Percentiles rank a stretch among this genome's conserved stretches.
phyloP scores from a whole-genome alignment of 2,329 filamentous ascomycete species.

The Scopulariopsis brevicaulis region DNA sequence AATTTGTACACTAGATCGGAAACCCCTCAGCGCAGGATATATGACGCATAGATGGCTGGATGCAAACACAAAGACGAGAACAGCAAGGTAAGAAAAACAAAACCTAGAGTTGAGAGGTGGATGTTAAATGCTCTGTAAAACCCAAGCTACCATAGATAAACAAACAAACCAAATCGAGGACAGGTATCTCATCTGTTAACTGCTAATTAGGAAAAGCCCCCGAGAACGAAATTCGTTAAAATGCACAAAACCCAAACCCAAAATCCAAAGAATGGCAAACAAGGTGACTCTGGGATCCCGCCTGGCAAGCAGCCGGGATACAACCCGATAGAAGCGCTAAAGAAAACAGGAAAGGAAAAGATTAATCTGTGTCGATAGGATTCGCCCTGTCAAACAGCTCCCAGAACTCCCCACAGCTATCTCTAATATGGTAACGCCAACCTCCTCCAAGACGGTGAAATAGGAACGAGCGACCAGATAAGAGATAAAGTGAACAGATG shows the following conservation, averaged over 20 bases:
- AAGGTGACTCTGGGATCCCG: neutral
- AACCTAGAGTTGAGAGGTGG: neutral
- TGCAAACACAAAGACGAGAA: too few species aligned
- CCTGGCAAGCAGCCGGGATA: neutral
- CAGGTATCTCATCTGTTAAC: constrained; percentile 1
- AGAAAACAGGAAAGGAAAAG: neutral
- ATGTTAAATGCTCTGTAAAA: neutral
- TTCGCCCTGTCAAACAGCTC: neutral
- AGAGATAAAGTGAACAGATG: neutral
- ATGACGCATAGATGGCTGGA: neutral
- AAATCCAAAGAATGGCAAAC: neutral
- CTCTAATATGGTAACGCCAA: neutral
- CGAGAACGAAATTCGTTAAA: neutral
- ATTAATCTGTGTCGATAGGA: neutral
- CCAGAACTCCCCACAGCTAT: neutral
- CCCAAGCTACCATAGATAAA: neutral
- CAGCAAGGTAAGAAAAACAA: neutral
- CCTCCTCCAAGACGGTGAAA: neutral
- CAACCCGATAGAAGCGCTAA: neutral
- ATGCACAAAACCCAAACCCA: neutral
- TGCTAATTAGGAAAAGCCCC: neutral
- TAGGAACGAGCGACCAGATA: neutral
- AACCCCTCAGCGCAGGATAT: neutral
- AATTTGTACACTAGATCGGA: neutral
- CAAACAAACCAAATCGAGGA: neutral